Percentiles rank a stretch among this genome's conserved stretches.
Evolutionary conservation across 2,329 filamentous ascomycete species (phyloP).

Genomic region (Phialophora tarda): DNA sequence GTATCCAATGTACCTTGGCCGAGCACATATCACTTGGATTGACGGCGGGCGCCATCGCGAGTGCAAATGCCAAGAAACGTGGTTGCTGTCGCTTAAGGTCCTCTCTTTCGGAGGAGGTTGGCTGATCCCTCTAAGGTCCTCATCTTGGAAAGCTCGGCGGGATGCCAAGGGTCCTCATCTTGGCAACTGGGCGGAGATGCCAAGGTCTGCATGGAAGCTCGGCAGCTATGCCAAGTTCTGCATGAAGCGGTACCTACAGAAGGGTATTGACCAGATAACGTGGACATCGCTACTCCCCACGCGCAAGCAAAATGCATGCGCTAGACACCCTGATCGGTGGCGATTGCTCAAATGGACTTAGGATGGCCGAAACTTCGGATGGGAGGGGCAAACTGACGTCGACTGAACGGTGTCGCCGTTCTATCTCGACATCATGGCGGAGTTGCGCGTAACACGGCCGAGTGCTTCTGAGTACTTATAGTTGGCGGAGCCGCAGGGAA

Average conservation of each 20-base stretch:
- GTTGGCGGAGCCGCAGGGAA: neutral
- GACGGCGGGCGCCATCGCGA: neutral
- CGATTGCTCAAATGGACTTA: neutral
- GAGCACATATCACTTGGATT: neutral
- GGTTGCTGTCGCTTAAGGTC: neutral
- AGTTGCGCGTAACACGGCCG: neutral
- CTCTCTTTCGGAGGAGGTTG: neutral
- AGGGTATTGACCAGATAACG: neutral
- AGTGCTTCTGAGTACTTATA: constrained; percentile 1
- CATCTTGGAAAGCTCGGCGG: neutral
- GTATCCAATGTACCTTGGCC: neutral
- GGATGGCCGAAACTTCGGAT: neutral
- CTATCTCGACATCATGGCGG: neutral
- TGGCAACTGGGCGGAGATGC: neutral
- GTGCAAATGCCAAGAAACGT: neutral
- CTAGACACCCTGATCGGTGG: neutral
- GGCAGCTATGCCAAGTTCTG: too few relatives aligned
- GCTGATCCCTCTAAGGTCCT: neutral
- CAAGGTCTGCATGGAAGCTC: neutral
- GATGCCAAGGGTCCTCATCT: constrained; percentile 2
- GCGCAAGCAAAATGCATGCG: neutral
- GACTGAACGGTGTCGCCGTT: neutral
- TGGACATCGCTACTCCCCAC: neutral
- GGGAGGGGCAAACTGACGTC: neutral
- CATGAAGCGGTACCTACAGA: neutral